Evolutionary conservation across 2,329 filamentous ascomycete species (phyloP).

Genomic region (Sporothrix brasiliensis): DNA sequence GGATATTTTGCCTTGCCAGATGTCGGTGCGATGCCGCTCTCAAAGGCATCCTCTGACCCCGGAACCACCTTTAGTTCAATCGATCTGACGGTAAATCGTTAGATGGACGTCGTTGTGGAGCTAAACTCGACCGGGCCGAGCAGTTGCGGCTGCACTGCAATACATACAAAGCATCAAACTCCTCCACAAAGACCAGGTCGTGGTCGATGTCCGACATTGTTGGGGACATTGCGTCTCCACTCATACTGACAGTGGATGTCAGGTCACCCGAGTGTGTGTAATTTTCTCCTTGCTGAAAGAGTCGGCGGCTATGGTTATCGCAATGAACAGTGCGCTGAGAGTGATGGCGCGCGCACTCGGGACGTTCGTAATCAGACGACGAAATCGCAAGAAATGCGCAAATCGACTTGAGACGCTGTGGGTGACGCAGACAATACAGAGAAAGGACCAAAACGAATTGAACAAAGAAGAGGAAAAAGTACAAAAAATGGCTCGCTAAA

Average conservation of each 20-base stretch:
- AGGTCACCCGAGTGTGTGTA: not conserved
- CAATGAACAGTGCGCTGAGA: not conserved
- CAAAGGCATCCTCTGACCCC: not conserved
- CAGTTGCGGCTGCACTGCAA: not conserved
- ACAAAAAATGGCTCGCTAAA: not conserved
- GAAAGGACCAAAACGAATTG: not conserved
- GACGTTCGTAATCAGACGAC: constrained; percentile 9
- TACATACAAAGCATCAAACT: constrained; percentile 58
- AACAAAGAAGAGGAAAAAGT: not conserved
- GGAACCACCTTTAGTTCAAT: constrained; percentile 46
- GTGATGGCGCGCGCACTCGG: not conserved
- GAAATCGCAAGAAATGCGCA: not conserved
- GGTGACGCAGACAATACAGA: not conserved
- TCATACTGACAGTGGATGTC: constrained; percentile 16
- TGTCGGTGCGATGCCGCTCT: not conserved
- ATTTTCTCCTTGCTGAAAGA: too few relatives aligned
- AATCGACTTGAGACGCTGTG: not conserved
- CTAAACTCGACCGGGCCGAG: not conserved
- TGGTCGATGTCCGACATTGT: constrained; percentile 41
- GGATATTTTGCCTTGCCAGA: constrained; percentile 42
- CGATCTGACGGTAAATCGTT: constrained; percentile 37
- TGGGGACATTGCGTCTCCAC: not conserved
- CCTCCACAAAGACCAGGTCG: constrained; percentile 53
- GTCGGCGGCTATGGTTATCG: not conserved
- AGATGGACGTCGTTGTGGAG: not conserved